Conservation (phyloP, 2,329 filamentous ascomycete genomes). For the Aspergillus sp. region DNA sequence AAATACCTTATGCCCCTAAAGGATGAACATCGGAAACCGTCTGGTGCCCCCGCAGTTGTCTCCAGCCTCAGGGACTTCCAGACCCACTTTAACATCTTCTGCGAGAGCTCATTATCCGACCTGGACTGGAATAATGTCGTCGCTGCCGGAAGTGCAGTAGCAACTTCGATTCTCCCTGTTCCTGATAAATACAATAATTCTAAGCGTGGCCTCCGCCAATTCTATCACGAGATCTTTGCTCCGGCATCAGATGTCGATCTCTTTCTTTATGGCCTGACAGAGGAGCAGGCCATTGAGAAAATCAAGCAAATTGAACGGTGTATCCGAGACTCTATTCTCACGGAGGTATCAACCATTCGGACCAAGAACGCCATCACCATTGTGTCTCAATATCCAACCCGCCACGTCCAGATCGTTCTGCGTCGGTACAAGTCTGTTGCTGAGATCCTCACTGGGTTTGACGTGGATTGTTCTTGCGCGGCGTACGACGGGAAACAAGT, state of each 20-base stretch:
- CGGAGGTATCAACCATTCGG: conserved; percentile 79
- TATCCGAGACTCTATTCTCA: conserved; percentile 74
- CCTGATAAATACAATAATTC: conserved; percentile 61
- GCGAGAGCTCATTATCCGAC: conserved; percentile 72
- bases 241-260: conserved; percentile 85
- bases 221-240: conserved; percentile 78
- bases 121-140: conserved; percentile 82
- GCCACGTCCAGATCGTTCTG: conserved; percentile 83
- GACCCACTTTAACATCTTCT: conserved; percentile 78
- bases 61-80: conserved; percentile 68
- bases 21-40: conserved; percentile 57
- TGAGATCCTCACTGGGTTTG: conserved; percentile 84
- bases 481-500: conserved; percentile 81
- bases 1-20: conserved; percentile 37
- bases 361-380: conserved; percentile 89
- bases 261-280: conserved; percentile 76
- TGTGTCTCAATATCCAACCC: conserved; percentile 76
- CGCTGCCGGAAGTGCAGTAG: conserved; percentile 76
- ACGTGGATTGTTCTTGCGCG: conserved; percentile 80
- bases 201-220: conserved; percentile 64
- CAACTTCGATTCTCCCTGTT: conserved; percentile 74
- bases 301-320: conserved; percentile 76
- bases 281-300: conserved; percentile 77
- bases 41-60: conserved; percentile 68
- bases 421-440: conserved; percentile 81